These are phyloP conservation scores for Tulasnella sp. DNA, from an alignment of 768 basidiomycete genomes.

Conservation along the genomic window DNA sequence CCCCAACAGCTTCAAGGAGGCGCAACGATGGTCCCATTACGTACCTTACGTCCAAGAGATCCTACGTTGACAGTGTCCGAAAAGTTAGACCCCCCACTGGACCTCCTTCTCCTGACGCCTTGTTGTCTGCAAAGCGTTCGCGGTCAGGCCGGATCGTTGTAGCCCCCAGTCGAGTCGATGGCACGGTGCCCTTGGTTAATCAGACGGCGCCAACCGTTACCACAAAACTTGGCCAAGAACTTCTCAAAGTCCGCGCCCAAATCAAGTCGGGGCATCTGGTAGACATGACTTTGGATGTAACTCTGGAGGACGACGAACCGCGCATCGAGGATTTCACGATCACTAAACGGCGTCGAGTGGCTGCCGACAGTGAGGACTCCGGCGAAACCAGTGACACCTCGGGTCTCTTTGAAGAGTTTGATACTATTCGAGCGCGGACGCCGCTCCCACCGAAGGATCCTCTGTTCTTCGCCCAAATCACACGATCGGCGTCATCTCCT, in stretches of 20 bases:
- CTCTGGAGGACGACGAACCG: slow-evolving; percentile 15
- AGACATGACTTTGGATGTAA: slow-evolving; percentile 24
- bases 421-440: slow-evolving; percentile 4
- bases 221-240: slow-evolving; percentile 16
- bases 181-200: neutral
- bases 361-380: neutral
- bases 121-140: slow-evolving; percentile 11
- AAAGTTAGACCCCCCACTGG: neutral
- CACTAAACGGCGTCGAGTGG: neutral
- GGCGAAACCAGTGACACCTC: neutral
- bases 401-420: neutral
- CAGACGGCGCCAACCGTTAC: neutral
- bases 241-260: slow-evolving; percentile 21
- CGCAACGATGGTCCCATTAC: slow-evolving; percentile 7
- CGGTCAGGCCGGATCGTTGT: slow-evolving; percentile 22
- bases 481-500: neutral
- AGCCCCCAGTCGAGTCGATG: slow-evolving; percentile 16
- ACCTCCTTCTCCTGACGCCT: neutral
- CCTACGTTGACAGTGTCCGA: neutral
- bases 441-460: slow-evolving; percentile 15
- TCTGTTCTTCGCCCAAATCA: neutral
- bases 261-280: slow-evolving; percentile 7
- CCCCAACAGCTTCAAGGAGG: neutral
- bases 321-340: neutral
- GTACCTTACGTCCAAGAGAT: slow-evolving; percentile 16